These are phyloP conservation scores for Syzygium syzygioides DNA, from an alignment of 441 rosid species.

Conservation along the genomic window DNA sequence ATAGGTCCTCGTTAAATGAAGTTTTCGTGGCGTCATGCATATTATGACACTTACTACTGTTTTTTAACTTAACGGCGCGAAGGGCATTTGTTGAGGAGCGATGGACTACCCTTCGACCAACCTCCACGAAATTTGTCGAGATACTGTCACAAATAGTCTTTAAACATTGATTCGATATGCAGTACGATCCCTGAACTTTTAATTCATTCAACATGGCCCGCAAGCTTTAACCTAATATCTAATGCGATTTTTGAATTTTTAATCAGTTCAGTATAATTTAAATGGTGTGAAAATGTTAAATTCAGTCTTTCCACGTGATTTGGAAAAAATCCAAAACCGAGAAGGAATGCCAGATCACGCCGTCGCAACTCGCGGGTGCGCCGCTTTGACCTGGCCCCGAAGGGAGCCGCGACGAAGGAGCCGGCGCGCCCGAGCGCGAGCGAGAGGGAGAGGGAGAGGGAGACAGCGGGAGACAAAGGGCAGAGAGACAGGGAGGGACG, in stretches of 20 bases:
- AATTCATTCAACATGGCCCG: rapidly evolving
- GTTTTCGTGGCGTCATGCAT: neutral
- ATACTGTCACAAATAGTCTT: too few species aligned
- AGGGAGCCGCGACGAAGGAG: neutral
- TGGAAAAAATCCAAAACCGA: too few species aligned
- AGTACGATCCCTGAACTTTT: too few species aligned
- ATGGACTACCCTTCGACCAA: too few species aligned
- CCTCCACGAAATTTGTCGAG: too few species aligned
- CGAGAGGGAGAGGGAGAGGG: neutral
- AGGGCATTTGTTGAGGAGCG: too few species aligned
- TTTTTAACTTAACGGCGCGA: too few species aligned
- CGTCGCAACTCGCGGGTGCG: neutral
- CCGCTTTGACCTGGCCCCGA: neutral
- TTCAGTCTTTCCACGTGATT: too few species aligned
- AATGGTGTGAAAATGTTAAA: too few species aligned
- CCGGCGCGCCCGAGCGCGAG: neutral
- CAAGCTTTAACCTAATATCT: too few species aligned
- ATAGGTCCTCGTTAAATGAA: rapidly evolving
- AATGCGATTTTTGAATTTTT: too few species aligned
- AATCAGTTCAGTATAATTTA: rapidly evolving
- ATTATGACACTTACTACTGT: rapidly evolving
- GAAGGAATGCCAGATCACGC: neutral
- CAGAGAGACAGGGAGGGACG: neutral
- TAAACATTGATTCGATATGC: too few species aligned
- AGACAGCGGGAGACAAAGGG: neutral